Evolutionary conservation across 225 moss, liverwort and hornwort genomes (phyloP), one percentile per base, ranked within the genome.

Genomic region (Rhytidiadelphus loreus): DNA sequence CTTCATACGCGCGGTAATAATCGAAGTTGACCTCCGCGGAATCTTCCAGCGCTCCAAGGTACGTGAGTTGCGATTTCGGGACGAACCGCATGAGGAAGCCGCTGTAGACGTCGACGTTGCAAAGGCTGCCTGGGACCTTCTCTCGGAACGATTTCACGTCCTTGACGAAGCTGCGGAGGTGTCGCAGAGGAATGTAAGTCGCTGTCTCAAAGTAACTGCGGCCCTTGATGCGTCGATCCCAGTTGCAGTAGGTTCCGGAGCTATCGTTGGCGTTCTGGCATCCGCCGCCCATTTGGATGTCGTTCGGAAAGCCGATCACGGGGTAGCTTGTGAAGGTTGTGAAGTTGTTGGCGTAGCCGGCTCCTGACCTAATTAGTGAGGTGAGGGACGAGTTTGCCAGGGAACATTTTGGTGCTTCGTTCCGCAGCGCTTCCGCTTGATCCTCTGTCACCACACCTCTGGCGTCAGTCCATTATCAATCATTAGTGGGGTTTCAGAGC

Each of bases 11-110:
- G 25, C 89, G 91, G 81, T 87, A 91, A 66, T 89, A 89, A 44
- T 80, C 63, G 46, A 92, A 91, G 84, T 92, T 86, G 52, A 92
- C 86, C n/a, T 87, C 73, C 6, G 86, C 93, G 7, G 80, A 63
- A 48, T 93, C 93, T 52, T 92, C 91, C n/a, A 82, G 57, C 7
- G 90, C 85, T 35, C 94, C 94, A 30, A 95, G 80, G 85, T 92
- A 94, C 7, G 92, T 88, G 53, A 58, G 52, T 66, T 56, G 44
- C 9, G 88, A 88, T 60, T 88, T 88, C 55, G 77, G 87, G 25
- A 89, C 69, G 71, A 90, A 95, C 44, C 93, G 66, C 86, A 94
- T 89, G 58, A 93, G 86, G 76, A 95, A 66, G 76, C 93, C 93
- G 44, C 55, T 74, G 77, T 94, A 94, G 17, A 90, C 73, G 13